Base-by-base conservation (phyloP, 1,284 basidiomycete species). In the Naganishia liquefaciens region DNA sequence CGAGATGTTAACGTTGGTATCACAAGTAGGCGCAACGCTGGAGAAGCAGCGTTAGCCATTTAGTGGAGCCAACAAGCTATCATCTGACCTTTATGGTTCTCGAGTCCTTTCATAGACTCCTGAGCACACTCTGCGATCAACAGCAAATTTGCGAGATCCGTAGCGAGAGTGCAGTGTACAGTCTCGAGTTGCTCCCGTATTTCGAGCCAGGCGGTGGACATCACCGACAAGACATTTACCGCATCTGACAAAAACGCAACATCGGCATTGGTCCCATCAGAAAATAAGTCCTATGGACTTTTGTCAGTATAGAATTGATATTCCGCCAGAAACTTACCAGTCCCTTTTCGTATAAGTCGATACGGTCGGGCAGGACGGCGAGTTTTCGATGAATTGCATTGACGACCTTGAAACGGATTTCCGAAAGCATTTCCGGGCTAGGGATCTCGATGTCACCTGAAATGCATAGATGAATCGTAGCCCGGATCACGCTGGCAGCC, bases 321-420 rank as follows among this genome's bases (percentile, higher is more conserved):
- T 47, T 10, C 42, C 11, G 17, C 13, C 5, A 7, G 15, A 15
- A 46, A 15, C 5, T 21, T 50, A 67, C 66, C 43, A 67, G 30
- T 37, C 66, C 62, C 33, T 67, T 67, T 33, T 54, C 52, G 27
- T 58, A 61, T 23, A 67, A 30, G 1, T 64, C 66, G 10, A 67
- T 53, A 13, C 66, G 55, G n/a, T 61, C 57, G 5, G 62, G 50
- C 23, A 65, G 15, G 6, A 44, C 37, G 28, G 30, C 15, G 37
- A 65, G 51, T 47, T 53, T 40, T 9, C 47, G 57, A 13, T 39
- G 55, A 10, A 53, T 23, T 17, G 10, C 47, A 17, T 57, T 46
- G 11, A 27, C 63, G 44, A 64, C 33, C 5, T 27, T 39, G 4
- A 27, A 28, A 5, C 47, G 42, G 6, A 58, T 4, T 13, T 28